Base-by-base conservation (phyloP, 169 alveolate species). In the Plasmodium berghei region DNA sequence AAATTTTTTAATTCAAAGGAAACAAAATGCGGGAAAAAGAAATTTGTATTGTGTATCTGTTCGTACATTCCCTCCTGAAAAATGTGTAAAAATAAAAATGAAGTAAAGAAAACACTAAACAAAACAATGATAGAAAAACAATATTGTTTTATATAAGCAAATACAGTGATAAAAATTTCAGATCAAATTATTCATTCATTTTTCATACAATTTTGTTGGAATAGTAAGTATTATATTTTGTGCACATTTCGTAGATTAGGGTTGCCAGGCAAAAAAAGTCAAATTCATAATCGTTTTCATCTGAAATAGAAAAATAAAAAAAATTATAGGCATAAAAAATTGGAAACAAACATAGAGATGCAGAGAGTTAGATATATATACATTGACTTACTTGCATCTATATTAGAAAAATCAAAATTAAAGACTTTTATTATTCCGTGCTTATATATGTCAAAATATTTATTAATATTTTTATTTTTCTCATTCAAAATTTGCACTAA, bases 21-120 rank as follows among this genome's bases (percentile, higher is more conserved):
- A 2, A 80, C 90, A 80, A 80, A 80, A 58, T 80, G 90, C 20
- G 90, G 90, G 72, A 80, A 80, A 22, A 67, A 66, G 22, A 80
- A 80, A 58, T 48, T 59, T 20, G 90, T 80, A 55, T 56, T 80
- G 42, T 80, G 69, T n/a, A 80, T 66, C 52, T 52, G 45, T 42
- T 80, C 85, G 12, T 34, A 55, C 34, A 80, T 58, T 20, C 69
- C 85, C 45, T 80, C 83, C 90, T 80, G 74, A 10, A 48, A 18
- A 59, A 9, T n/a, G 49, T 9, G n/a, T 5, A 42, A 55, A 49
- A 46, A 48, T 22, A 61, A 42, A 62, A 16, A 66, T 14, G 66
- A n/a, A 2, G 34, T 5, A 20, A 62, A 54, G 59, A 9, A 6
- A 54, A 28, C 10, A 12, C 12, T 34, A 1, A 8, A 28, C n/a